phyloP scores from a whole-genome alignment of 2,329 filamentous ascomycete genomes.

The Penicillium brevicompactum region DNA sequence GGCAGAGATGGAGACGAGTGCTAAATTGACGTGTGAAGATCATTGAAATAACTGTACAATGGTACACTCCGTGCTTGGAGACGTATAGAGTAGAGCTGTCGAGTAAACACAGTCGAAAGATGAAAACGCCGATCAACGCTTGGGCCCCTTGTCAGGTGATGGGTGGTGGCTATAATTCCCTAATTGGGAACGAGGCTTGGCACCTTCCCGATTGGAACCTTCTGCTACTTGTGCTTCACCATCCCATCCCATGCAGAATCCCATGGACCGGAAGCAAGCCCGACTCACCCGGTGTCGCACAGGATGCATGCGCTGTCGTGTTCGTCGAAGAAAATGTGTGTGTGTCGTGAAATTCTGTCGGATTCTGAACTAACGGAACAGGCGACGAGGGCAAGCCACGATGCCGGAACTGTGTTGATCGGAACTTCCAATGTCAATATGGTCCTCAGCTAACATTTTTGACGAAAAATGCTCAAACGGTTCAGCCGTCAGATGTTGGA shows the following conservation, averaged over 20 bases:
- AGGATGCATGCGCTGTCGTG: slow-evolving; percentile 53
- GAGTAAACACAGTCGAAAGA: too few species aligned
- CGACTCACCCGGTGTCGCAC: slow-evolving; percentile 37
- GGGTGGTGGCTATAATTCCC: slow-evolving; percentile 19
- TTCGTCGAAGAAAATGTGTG: slow-evolving; percentile 54
- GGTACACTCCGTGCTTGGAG: too few species aligned
- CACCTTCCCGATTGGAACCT: slow-evolving; percentile 3
- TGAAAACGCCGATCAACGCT: not conserved
- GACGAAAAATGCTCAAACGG: slow-evolving; percentile 52
- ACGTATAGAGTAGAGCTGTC: too few species aligned
- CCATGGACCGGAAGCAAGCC: slow-evolving; percentile 14
- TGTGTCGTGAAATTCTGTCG: slow-evolving; percentile 9
- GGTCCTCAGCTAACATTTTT: slow-evolving; percentile 52
- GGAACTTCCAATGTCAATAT: slow-evolving; percentile 53
- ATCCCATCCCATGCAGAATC: not conserved
- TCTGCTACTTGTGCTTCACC: not conserved
- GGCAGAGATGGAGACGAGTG: too few species aligned
- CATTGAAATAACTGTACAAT: too few species aligned
- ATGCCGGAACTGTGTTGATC: slow-evolving; percentile 52
- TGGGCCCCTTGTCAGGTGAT: not conserved
- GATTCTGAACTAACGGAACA: slow-evolving; percentile 24
- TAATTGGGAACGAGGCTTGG: slow-evolving; percentile 6
- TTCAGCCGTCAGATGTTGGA: slow-evolving; percentile 21
- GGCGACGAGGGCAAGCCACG: slow-evolving; percentile 55
- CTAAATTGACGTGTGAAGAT: too few species aligned